Evolutionary conservation across 2,329 filamentous ascomycete genomes (phyloP).

Genomic region (Fusarium nygamai): DNA sequence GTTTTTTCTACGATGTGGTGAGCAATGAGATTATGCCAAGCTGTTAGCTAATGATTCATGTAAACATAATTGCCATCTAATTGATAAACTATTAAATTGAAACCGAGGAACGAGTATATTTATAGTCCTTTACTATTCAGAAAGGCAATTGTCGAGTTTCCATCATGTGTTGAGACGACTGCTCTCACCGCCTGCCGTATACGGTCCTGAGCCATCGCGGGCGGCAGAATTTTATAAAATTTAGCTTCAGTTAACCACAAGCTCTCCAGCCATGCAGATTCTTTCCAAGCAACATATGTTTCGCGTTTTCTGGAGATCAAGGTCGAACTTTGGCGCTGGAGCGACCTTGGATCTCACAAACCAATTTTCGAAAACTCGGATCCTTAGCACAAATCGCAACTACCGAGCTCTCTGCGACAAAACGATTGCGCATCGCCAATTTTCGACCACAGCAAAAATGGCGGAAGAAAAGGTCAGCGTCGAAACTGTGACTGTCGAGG

Average conservation of each 20-base stretch:
- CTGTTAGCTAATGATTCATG: not conserved
- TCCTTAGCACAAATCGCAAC: not conserved
- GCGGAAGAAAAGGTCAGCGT: conserved; percentile 25
- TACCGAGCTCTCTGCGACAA: conserved; percentile 1
- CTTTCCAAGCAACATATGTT: conserved; percentile 32
- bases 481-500: conserved; percentile 50
- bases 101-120: not conserved
- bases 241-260: conserved; percentile 17
- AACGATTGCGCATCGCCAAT: conserved; percentile 12
- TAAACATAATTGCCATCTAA: too few species aligned
- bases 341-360: conserved; percentile 5
- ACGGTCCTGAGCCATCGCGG: not conserved
- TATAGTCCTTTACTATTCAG: not conserved
- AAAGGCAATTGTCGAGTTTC: not conserved
- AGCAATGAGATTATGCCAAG: too few species aligned
- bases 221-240: conserved; percentile 31
- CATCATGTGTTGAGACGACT: too few species aligned
- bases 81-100: not conserved
- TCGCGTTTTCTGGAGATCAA: conserved; percentile 20
- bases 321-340: conserved; percentile 29
- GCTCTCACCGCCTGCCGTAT: conserved; percentile 15
- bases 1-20: not conserved
- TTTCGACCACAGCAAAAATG: conserved; percentile 38
- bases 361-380: not conserved
- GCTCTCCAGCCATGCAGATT: conserved; percentile 22